Evolutionary conservation across 2,329 filamentous ascomycete genomes (phyloP), one percentile per base, ranked within the genome.

Genomic region (Furcasterigmium furcatum): DNA sequence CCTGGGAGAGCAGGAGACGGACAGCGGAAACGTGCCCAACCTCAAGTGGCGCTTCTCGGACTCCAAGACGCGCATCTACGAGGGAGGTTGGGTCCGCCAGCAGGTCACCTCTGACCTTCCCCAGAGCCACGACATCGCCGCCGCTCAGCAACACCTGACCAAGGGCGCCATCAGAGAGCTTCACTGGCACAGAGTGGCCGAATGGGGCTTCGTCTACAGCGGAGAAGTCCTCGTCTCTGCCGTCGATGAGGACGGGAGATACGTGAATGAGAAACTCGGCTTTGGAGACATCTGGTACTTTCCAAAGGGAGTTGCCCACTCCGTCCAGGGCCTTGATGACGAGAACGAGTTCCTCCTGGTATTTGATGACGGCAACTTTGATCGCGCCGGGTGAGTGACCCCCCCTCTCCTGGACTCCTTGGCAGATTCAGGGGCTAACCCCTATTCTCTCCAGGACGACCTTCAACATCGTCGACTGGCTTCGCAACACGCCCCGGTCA

Each of bases 381-480:
- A 87, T 56, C 76, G 74, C 43, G 66, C 75, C 24, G 80, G 80
- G 73, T 80, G 58, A 48, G 69, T 54, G 8, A 13, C 13, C 8
- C 25, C 25, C 25, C 25, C 8, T 29, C n/a, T 8, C 16, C 16
- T 32, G 20, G 41, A 34, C 7, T 48, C 25, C 25, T n/a, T n/a
- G n/a, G n/a, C 45, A 36, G 6, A 24, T 13, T 20, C 25, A 8
- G 25, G 25, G 8, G 13, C 25, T 29, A 13, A 29, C 25, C 14
- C n/a, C n/a, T n/a, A n/a, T n/a, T n/a, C n/a, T 5, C 4, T n/a
- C 8, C 20, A 79, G 79, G n/a, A 85, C 80, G 0, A 87, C 84
- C 1, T 88, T 87, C 70, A 85, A 82, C 65, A 72, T 87, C 20
- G 82, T 84, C 51, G 84, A 88, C 65, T 87, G 84, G 84, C 71